Percentiles rank a stretch among this genome's conserved stretches.
Evolutionary conservation across 2,329 filamentous ascomycete genomes (phyloP).

Genomic region (Dryadomyces quercivorus): DNA sequence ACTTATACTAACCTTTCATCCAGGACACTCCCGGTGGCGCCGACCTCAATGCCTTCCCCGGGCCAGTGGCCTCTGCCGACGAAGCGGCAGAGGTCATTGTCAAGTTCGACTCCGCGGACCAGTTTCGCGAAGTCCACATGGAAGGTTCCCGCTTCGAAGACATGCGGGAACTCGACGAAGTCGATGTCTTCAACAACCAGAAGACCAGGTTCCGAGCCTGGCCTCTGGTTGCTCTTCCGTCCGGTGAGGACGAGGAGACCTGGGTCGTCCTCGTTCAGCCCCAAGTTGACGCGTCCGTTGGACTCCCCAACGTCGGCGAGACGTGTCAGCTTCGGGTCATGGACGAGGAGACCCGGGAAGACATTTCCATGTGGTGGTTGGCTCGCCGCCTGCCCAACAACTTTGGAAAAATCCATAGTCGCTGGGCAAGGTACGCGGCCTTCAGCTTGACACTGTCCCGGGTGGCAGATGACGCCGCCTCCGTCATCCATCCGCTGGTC

Average conservation of each 20-base stretch:
- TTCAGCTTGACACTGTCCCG: conserved; percentile 9
- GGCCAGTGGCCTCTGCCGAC: not conserved
- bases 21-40: not conserved
- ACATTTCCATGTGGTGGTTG: conserved; percentile 9
- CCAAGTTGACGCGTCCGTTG: not conserved
- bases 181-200: conserved; percentile 23
- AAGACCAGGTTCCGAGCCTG: conserved; percentile 11
- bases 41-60: not conserved
- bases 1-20: not conserved
- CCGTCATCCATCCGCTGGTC: conserved; percentile 5
- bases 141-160: conserved; percentile 10
- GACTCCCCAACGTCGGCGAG: conserved; percentile 10
- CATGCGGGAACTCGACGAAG: conserved; percentile 13
- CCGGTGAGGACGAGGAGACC: conserved; percentile 2
- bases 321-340: conserved; percentile 6
- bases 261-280: conserved; percentile 12
- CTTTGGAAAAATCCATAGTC: conserved; percentile 3
- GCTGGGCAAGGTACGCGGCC: conserved; percentile 6
- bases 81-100: not conserved
- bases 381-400: conserved; percentile 8
- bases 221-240: conserved; percentile 6
- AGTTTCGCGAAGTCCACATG: conserved; percentile 9
- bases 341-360: not conserved
- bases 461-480: not conserved
- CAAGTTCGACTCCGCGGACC: conserved; percentile 6